These are phyloP conservation scores for Chaetomium olivaceum DNA, from an alignment of 2,329 filamentous ascomycete genomes.

Conservation along the genomic window DNA sequence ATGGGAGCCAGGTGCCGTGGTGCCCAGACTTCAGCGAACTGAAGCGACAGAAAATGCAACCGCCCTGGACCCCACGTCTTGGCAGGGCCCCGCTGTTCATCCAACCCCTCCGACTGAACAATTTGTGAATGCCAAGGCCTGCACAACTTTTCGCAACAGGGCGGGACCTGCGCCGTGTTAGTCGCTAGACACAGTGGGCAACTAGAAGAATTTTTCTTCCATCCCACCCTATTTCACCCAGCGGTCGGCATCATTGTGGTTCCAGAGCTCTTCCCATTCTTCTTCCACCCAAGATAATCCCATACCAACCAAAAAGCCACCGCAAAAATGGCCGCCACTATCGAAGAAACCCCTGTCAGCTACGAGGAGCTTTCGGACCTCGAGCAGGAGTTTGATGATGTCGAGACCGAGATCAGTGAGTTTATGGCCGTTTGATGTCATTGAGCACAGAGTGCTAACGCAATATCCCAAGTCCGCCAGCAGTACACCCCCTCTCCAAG, in stretches of 20 bases:
- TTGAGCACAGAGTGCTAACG: neutral
- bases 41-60: neutral
- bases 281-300: neutral
- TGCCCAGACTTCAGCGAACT: too few species aligned
- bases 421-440: conserved; percentile 29
- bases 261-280: neutral
- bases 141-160: conserved; percentile 13
- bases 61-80: conserved; percentile 11
- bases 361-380: conserved; percentile 79
- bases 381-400: conserved; percentile 81
- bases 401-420: conserved; percentile 80
- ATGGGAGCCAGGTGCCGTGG: neutral
- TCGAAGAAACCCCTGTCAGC: conserved; percentile 51
- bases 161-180: conserved; percentile 17
- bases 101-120: conserved; percentile 9
- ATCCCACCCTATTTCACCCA: conserved; percentile 13
- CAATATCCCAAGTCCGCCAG: conserved; percentile 61
- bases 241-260: neutral
- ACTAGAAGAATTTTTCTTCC: conserved; percentile 16
- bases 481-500: conserved; percentile 65
- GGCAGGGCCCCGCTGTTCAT: conserved; percentile 11
- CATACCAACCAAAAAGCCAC: neutral
- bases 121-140: conserved; percentile 23
- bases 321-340: conserved; percentile 31
- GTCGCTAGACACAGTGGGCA: conserved; percentile 10